Evolutionary conservation across 2,329 filamentous ascomycete genomes (phyloP), one percentile per base, ranked within the genome.

Genomic region (Paraconiothyrium sp.): DNA sequence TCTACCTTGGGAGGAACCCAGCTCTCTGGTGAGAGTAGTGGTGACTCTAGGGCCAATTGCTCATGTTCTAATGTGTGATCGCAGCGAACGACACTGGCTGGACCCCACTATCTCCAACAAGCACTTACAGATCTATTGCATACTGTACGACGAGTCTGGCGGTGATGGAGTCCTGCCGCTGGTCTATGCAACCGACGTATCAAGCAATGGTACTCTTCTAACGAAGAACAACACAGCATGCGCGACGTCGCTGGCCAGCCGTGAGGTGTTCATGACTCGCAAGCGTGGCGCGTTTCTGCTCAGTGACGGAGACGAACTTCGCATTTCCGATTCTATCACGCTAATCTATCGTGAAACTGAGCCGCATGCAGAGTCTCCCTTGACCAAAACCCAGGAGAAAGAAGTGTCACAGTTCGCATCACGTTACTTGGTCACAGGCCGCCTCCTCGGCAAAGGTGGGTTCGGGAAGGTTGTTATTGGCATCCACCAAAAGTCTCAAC

Each of bases 381-480:
- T 78, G n/a, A 71, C 69, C 0, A 20, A 44, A 1, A 62, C 65
- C 3, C 76, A 78, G 58, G 51, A 72, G 41, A 78, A 80, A 60
- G 72, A 77, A 22, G 68, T 71, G 27, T 79, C 83, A 56, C 68
- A 76, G 6, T 87, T 89, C 61, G 63, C 73, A 2, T 71, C 83
- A 46, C 77, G 79, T 11, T 90, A 84, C 66, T 67, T 75, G 2
- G 76, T 90, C 32, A 84, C 79, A 1, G 72, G 81, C 44, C 82
- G 84, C 10, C 71, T 82, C 2, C 78, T 90, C 27, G 88, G 88
- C 4, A 70, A 76, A 37, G 88, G 88, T 6, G 81, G 79, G 2
- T 82, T 83, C 69, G 86, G 85, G 9, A 78, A 78, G 46, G 85
- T 90, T 3, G 82, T 85, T 58, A 78, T 89, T 10, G 86, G 84